phyloP scores from a whole-genome alignment of 148 eudicot species.

The Dysphania ambrosioides region DNA sequence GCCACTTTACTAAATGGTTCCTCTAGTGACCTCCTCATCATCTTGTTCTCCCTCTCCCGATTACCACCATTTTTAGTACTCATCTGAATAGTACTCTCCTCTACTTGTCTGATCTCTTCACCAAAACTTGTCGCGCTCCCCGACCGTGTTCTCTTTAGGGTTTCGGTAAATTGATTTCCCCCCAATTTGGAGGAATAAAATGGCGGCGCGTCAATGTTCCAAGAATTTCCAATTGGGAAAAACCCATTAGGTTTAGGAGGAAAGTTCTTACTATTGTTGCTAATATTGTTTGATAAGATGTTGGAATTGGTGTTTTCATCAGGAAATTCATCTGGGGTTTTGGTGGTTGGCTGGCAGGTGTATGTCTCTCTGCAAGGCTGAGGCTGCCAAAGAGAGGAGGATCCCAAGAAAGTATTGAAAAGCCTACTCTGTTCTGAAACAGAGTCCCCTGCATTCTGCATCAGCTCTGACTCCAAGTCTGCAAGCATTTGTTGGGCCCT shows the following conservation, averaged over 20 bases:
- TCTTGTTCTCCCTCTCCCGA: constrained; percentile 61
- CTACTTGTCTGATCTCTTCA: constrained; percentile 13
- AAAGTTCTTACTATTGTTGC: constrained; percentile 8
- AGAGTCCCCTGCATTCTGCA: constrained; percentile 60
- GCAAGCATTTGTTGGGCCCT: constrained; percentile 92
- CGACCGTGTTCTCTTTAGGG: constrained; percentile 86
- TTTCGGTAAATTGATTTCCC: constrained; percentile 38
- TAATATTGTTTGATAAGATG: constrained; percentile 20
- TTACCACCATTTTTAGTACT: background rate
- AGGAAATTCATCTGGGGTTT: constrained; percentile 44
- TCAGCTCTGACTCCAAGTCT: constrained; percentile 81
- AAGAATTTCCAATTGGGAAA: constrained; percentile 33
- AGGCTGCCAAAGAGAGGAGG: constrained; percentile 94
- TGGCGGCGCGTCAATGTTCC: constrained; percentile 70
- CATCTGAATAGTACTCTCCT: constrained; percentile 25
- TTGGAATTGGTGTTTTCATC: constrained; percentile 58
- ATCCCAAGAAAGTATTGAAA: constrained; percentile 72
- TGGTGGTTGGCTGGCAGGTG: constrained; percentile 15
- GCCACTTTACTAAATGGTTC: constrained; percentile 30
- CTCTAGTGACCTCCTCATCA: constrained; percentile 50
- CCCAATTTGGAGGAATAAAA: constrained; percentile 46
- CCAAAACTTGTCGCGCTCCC: constrained; percentile 34
- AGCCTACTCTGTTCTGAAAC: constrained; percentile 68
- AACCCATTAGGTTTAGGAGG: constrained; percentile 32
- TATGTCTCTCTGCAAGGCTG: constrained; percentile 78